phyloP scores from a whole-genome alignment of 345 rosid species.

The Citrus hindsii region DNA sequence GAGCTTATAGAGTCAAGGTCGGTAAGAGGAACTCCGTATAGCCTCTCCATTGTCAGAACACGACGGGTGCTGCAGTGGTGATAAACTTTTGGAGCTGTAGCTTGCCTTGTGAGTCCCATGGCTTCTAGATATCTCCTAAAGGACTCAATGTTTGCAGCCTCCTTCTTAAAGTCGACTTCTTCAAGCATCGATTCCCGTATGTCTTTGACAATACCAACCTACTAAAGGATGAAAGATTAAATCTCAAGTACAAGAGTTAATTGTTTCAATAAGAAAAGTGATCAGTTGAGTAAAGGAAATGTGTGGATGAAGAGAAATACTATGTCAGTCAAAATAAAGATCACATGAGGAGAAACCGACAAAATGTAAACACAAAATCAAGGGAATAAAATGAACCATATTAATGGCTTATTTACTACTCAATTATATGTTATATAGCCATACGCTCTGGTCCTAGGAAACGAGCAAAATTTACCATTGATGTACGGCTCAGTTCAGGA shows the following conservation, averaged over 20 bases:
- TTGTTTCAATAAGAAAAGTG: constrained; percentile 3
- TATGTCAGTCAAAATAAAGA: neutral
- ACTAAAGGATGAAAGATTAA: constrained; percentile 20
- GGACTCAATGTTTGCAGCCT: constrained; percentile 75
- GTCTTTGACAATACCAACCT: constrained; percentile 90
- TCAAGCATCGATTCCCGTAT: constrained; percentile 96
- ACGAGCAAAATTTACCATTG: constrained; percentile 54
- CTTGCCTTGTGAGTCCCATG: constrained; percentile 86
- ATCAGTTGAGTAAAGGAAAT: neutral
- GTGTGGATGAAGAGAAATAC: neutral
- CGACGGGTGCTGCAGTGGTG: constrained; percentile 78
- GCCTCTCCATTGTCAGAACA: constrained; percentile 94
- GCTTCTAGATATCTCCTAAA: constrained; percentile 79
- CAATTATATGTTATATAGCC: neutral
- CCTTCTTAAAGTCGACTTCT: constrained; percentile 94
- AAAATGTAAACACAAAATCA: neutral
- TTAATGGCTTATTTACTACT: neutral
- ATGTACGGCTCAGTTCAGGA: constrained; percentile 82
- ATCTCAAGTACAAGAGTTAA: constrained; percentile 11
- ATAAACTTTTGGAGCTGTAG: constrained; percentile 90
- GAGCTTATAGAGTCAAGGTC: constrained; percentile 90
- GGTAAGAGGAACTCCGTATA: constrained; percentile 97
- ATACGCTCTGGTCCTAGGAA: neutral
- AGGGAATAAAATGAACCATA: constrained; percentile 1
- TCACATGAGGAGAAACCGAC: neutral